Conservation (phyloP, 768 basidiomycete genomes). For the Suillus clintonianus region DNA sequence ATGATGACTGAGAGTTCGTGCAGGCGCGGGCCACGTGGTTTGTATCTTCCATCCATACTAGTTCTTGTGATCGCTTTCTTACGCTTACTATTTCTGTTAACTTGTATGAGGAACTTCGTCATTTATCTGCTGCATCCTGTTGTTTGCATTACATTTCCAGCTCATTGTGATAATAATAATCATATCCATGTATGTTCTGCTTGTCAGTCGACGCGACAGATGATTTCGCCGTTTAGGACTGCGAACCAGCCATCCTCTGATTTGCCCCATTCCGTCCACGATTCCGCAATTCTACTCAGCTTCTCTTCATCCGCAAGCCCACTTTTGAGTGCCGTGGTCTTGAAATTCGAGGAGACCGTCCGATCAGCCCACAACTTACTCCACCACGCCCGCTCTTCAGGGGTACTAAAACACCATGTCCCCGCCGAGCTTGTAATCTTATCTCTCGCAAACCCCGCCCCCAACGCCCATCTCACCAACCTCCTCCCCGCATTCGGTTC, state of each 20-base stretch:
- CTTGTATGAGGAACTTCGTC: slow-evolving; percentile 8
- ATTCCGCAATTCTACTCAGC: slow-evolving; percentile 19
- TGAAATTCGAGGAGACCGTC: slow-evolving; percentile 34
- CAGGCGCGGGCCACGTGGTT: background rate
- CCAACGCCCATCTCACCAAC: slow-evolving; percentile 38
- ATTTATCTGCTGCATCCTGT: slow-evolving; percentile 9
- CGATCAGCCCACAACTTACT: slow-evolving; percentile 41
- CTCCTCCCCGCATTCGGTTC: slow-evolving; percentile 43
- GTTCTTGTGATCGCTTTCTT: slow-evolving; percentile 1
- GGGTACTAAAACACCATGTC: slow-evolving; percentile 38
- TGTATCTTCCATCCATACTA: background rate
- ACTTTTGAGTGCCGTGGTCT: slow-evolving; percentile 28
- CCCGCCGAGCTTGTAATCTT: slow-evolving; percentile 32
- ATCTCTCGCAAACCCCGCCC: slow-evolving; percentile 35
- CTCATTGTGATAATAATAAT: background rate
- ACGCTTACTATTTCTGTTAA: slow-evolving; percentile 5
- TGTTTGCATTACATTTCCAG: background rate
- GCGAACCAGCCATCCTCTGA: slow-evolving; percentile 37
- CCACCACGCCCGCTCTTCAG: slow-evolving; percentile 42
- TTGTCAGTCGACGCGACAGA: slow-evolving; percentile 19
- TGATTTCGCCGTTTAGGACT: slow-evolving; percentile 35
- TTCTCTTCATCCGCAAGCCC: slow-evolving; percentile 24
- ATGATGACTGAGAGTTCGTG: slow-evolving; percentile 11
- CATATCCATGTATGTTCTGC: background rate
- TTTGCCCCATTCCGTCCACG: slow-evolving; percentile 32